Evolutionary conservation across 2,329 filamentous ascomycete genomes (phyloP).

Genomic region (Diaporthe citriasiana): DNA sequence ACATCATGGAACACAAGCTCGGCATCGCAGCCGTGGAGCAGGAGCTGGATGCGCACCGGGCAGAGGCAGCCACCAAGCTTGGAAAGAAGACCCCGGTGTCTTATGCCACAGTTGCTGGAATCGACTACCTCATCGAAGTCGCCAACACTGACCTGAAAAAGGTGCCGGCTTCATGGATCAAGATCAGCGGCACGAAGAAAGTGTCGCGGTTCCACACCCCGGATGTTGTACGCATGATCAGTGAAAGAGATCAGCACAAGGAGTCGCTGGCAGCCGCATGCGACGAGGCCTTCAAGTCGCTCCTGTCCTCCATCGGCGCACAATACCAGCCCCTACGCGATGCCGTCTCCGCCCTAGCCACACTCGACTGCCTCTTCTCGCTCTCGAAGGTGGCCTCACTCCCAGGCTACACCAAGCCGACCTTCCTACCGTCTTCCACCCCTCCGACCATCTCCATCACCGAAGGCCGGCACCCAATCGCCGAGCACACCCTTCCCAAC

Average conservation of each 20-base stretch:
- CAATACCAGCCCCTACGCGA: constrained; percentile 93
- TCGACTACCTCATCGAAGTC: constrained; percentile 96
- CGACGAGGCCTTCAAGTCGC: constrained; percentile 81
- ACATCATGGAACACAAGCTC: constrained; percentile 88
- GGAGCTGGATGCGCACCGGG: constrained; percentile 83
- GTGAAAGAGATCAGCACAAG: constrained; percentile 93
- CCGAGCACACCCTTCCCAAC: constrained; percentile 88
- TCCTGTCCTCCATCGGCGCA: constrained; percentile 81
- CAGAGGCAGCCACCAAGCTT: constrained; percentile 78
- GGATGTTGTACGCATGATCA: constrained; percentile 84
- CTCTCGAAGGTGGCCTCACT: constrained; percentile 86
- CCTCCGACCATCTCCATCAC: constrained; percentile 78
- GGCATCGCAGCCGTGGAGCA: constrained; percentile 94
- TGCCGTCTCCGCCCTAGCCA: constrained; percentile 86
- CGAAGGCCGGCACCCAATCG: constrained; percentile 92
- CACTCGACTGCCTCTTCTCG: constrained; percentile 90
- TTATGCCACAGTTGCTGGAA: constrained; percentile 88
- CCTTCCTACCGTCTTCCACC: constrained; percentile 71
- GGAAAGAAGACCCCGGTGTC: constrained; percentile 77
- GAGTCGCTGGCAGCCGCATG: constrained; percentile 94
- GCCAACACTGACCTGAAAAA: constrained; percentile 84
- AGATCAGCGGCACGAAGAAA: constrained; percentile 95
- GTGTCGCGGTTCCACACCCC: constrained; percentile 94
- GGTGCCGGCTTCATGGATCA: constrained; percentile 94
- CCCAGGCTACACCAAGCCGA: constrained; percentile 89